phyloP scores from a whole-genome alignment of 2,329 filamentous ascomycete genomes.

The Alternaria sp. region DNA sequence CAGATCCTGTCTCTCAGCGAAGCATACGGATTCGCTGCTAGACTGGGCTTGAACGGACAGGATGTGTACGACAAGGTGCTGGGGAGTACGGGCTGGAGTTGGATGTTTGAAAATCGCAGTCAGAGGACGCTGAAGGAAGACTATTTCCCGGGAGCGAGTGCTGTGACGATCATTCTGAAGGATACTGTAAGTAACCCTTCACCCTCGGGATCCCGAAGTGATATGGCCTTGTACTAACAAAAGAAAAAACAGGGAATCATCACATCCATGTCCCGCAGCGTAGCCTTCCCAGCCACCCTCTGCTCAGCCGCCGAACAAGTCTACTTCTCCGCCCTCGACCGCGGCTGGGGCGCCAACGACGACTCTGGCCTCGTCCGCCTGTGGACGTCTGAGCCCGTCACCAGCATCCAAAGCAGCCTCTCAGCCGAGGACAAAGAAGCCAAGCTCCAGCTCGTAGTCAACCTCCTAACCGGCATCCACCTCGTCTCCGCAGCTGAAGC shows the following conservation, averaged over 20 bases:
- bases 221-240: neutral
- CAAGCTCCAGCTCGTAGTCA: slow-evolving; percentile 45
- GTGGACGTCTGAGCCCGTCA: slow-evolving; percentile 54
- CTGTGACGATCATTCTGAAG: slow-evolving; percentile 57
- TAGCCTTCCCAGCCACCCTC: slow-evolving; percentile 66
- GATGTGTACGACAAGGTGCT: slow-evolving; percentile 58
- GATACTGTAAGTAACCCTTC: slow-evolving; percentile 44
- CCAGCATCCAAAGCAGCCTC: slow-evolving; percentile 32
- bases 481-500: slow-evolving; percentile 47
- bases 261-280: slow-evolving; percentile 66
- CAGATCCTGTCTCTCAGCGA: slow-evolving; percentile 64
- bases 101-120: slow-evolving; percentile 65
- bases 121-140: slow-evolving; percentile 61
- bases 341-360: slow-evolving; percentile 63
- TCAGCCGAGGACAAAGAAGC: slow-evolving; percentile 35
- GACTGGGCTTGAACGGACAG: slow-evolving; percentile 60
- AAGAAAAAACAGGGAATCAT: slow-evolving; percentile 63
- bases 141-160: slow-evolving; percentile 53
- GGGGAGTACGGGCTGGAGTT: slow-evolving; percentile 54
- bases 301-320: slow-evolving; percentile 69
- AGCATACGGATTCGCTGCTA: slow-evolving; percentile 63
- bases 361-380: slow-evolving; percentile 64
- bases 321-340: slow-evolving; percentile 65
- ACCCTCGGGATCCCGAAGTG: neutral
- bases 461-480: slow-evolving; percentile 45